Percentiles rank a stretch among this genome's conserved stretches.
These are phyloP conservation scores for Abortiporus biennis DNA, from an alignment of 1,284 basidiomycete species.

Conservation along the genomic window DNA sequence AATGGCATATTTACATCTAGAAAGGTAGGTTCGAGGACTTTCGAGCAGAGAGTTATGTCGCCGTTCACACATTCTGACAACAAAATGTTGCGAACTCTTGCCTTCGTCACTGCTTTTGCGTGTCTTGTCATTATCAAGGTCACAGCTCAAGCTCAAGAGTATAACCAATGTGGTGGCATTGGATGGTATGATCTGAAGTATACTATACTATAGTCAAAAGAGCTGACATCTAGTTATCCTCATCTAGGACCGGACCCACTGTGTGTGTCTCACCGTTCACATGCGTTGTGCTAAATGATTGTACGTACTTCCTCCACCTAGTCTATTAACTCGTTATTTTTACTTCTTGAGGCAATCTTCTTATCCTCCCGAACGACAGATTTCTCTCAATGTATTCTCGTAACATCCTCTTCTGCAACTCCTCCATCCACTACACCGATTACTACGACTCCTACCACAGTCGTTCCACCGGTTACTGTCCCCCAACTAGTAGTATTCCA, in stretches of 20 bases:
- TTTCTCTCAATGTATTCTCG: constrained; percentile 45
- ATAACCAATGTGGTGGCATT: constrained; percentile 43
- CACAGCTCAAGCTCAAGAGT: constrained; percentile 34
- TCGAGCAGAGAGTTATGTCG: too few species aligned
- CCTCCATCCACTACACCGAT: constrained; percentile 16
- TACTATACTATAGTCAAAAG: not conserved
- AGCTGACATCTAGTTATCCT: constrained; percentile 5
- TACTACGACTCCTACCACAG: constrained; percentile 23
- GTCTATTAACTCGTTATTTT: too few species aligned
- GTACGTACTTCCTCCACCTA: too few species aligned
- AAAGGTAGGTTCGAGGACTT: too few species aligned
- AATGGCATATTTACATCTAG: too few species aligned
- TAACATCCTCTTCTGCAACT: constrained; percentile 18
- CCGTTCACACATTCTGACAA: too few species aligned
- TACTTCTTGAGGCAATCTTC: constrained; percentile 4
- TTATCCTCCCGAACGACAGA: constrained; percentile 23
- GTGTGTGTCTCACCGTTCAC: constrained; percentile 40
- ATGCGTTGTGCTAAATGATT: constrained; percentile 37
- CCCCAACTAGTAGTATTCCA: constrained; percentile 29
- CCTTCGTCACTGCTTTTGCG: constrained; percentile 10
- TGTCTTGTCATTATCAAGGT: constrained; percentile 9
- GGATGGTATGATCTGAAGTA: constrained; percentile 31
- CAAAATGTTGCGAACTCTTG: constrained; percentile 5
- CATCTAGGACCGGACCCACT: constrained; percentile 36
- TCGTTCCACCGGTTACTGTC: constrained; percentile 27